phyloP scores from a whole-genome alignment of 345 rosid genomes.

The Eutrema japonicum region DNA sequence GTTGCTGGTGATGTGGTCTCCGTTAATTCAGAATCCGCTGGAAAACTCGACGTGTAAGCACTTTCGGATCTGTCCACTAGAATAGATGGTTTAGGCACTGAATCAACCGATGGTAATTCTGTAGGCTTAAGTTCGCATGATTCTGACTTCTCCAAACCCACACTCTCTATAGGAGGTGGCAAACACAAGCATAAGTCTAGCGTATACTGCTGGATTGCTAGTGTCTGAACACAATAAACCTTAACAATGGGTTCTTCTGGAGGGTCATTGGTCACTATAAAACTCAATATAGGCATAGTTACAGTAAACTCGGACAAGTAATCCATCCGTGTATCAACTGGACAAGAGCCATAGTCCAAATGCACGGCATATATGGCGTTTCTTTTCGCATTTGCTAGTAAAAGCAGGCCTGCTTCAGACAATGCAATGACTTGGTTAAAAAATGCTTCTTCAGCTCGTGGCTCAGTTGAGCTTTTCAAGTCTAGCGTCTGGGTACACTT shows the following conservation, averaged over 20 bases:
- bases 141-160: slow-evolving; percentile 57
- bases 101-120: slow-evolving; percentile 48
- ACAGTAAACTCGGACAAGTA: slow-evolving; percentile 83
- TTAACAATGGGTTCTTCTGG: slow-evolving; percentile 63
- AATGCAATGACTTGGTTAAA: slow-evolving; percentile 80
- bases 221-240: slow-evolving; percentile 92
- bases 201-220: slow-evolving; percentile 93
- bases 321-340: slow-evolving; percentile 72
- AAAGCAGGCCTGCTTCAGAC: slow-evolving; percentile 66
- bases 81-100: slow-evolving; percentile 46
- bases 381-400: slow-evolving; percentile 87
- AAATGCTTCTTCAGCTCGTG: slow-evolving; percentile 65
- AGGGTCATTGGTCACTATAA: slow-evolving; percentile 71
- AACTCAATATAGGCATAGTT: slow-evolving; percentile 92
- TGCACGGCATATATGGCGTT: slow-evolving; percentile 84
- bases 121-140: slow-evolving; percentile 46
- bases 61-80: slow-evolving; percentile 44
- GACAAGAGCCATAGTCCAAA: slow-evolving; percentile 77
- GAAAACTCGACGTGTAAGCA: slow-evolving; percentile 39
- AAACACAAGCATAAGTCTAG: slow-evolving; percentile 79
- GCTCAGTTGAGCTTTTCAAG: slow-evolving; percentile 68
- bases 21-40: slow-evolving; percentile 43
- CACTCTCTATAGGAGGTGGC: slow-evolving; percentile 66
- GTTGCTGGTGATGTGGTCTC: slow-evolving; percentile 48
- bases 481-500: slow-evolving; percentile 80